phyloP scores from a whole-genome alignment of 768 basidiomycete species.

The Lactarius vividus region DNA sequence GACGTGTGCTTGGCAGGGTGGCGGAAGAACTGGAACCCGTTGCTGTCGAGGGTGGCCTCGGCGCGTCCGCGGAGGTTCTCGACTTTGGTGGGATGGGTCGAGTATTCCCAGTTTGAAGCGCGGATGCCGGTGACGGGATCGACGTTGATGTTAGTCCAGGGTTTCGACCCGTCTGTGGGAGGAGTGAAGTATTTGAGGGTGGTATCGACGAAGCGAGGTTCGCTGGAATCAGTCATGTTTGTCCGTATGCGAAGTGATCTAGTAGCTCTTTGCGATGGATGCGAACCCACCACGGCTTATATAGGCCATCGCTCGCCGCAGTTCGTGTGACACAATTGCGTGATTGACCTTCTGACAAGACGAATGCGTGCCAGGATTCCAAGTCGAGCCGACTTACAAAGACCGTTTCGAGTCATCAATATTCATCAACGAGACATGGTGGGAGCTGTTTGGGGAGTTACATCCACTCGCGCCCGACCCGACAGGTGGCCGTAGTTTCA shows the following conservation, averaged over 20 bases:
- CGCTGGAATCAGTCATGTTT: constrained; percentile 7
- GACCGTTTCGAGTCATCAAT: no score
- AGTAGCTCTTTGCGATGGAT: neutral
- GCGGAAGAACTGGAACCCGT: constrained; percentile 49
- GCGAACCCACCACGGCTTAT: neutral
- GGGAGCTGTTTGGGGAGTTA: no score
- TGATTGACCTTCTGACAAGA: neutral
- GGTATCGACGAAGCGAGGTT: constrained; percentile 19
- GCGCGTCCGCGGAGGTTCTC: constrained; percentile 55
- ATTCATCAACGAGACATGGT: no score
- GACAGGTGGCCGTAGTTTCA: no score
- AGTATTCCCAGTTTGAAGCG: constrained; percentile 39
- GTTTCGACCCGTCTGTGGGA: constrained; percentile 33
- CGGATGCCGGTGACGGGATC: constrained; percentile 34
- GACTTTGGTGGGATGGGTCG: constrained; percentile 38
- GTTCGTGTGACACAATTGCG: neutral
- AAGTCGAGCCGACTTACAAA: no score
- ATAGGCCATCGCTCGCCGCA: neutral
- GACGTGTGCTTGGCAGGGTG: constrained; percentile 43
- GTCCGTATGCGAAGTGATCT: neutral
- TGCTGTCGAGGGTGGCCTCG: constrained; percentile 44
- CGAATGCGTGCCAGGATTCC: neutral
- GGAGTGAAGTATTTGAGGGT: constrained; percentile 29
- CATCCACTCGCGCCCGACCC: no score
- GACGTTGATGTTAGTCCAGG: constrained; percentile 30